Base-by-base conservation (phyloP, 164 flowering plant species). In the Echeveria elegans region DNA sequence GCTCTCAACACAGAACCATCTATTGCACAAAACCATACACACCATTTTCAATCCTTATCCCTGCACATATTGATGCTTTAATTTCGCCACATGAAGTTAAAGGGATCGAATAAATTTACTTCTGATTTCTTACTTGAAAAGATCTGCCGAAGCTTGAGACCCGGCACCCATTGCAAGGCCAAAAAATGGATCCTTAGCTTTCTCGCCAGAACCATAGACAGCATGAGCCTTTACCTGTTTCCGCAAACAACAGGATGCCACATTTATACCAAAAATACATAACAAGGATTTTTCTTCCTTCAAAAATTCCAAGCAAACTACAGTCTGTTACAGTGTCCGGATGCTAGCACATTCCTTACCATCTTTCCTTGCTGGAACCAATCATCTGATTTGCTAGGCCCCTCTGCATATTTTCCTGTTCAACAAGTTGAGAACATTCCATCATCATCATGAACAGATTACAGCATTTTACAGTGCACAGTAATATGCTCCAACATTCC, bases 1-100 rank as follows among this genome's bases (percentile, higher is more conserved):
- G 58, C 78, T 82, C 81, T 90, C 98, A 69, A 93, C 87, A 73
- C 87, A 93, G 73, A 93, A 93, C 97, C 98, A 93, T 85, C 98
- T 93, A 77, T 75, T 75, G 79, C 75, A 82, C 77, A 82, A 86
- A 82, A 82, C 70, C 76, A 79, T 52, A 77, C 69, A 79, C 26
- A 82, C 19, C 73, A 75, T 78, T 81, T 84, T 80, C 45, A 85
- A 82, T 80, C 58, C 73, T 76, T 72, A 77, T 64, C 82, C 83
- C 89, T 78, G 82, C 80, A 83, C 80, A 76, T 72, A 76, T 70
- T 36, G 9, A 36, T 36, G 38, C 38, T 64, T 68, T 32, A 58
- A 28, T 64, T 78, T 68, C 72, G 62, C 56, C 62, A 31, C 66
- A 19, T 32, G 68, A 64, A 48, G 43, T 10, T 64, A 59, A 38